phyloP scores from a whole-genome alignment of 352 stramenopile species.

The Phytopythium kandeliae region DNA sequence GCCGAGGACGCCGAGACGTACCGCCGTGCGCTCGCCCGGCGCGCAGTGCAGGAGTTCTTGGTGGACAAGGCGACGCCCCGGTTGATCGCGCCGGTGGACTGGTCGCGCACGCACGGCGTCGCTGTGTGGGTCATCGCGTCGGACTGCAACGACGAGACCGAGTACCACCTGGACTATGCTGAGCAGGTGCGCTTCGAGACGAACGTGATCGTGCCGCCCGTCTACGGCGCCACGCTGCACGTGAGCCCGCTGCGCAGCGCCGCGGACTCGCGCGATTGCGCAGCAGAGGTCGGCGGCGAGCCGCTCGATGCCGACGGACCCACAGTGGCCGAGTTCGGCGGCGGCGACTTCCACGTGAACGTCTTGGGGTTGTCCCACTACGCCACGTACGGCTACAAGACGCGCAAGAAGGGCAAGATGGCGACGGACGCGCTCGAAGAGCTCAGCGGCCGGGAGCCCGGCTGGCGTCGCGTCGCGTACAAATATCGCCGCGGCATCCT shows the following conservation, averaged over 20 bases:
- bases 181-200: constrained; percentile 69
- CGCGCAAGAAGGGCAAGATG: constrained; percentile 29
- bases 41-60: constrained; percentile 55
- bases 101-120: constrained; percentile 37
- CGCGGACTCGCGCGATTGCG: not conserved
- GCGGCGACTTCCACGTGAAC: constrained; percentile 61
- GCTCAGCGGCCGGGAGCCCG: constrained; percentile 15
- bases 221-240: constrained; percentile 73
- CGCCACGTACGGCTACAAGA: constrained; percentile 61
- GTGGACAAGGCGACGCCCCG: constrained; percentile 12
- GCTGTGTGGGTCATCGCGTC: constrained; percentile 70
- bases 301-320: not conserved
- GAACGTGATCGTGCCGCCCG: constrained; percentile 60
- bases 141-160: constrained; percentile 50
- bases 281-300: not conserved
- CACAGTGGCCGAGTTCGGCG: constrained; percentile 20
- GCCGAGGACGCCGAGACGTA: constrained; percentile 19
- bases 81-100: constrained; percentile 25
- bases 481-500: constrained; percentile 53
- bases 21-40: constrained; percentile 33
- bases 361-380: constrained; percentile 47
- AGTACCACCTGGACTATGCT: constrained; percentile 72
- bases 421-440: constrained; percentile 45
- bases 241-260: constrained; percentile 43
- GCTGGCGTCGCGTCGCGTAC: constrained; percentile 46